Evolutionary conservation across 73 alveolate species (phyloP).

Genomic region (Tetrahymena borealis): DNA sequence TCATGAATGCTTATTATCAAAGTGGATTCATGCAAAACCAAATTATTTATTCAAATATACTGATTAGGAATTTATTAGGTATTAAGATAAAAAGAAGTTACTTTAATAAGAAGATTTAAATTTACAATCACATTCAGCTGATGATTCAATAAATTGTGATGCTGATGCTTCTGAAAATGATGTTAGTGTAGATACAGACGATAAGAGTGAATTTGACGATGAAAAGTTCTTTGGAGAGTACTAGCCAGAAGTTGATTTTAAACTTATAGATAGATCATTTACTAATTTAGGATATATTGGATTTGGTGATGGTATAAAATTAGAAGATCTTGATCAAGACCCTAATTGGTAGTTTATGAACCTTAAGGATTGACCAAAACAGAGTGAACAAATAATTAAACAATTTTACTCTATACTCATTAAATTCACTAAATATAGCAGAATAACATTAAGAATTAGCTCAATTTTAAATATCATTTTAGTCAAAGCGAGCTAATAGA

Average conservation of each 20-base stretch:
- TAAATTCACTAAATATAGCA: no score
- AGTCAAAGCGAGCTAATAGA: neutral
- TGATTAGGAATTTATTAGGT: neutral
- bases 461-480: no score
- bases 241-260: neutral
- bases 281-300: neutral
- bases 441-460: no score
- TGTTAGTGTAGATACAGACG: neutral
- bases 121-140: neutral
- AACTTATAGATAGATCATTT: neutral
- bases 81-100: neutral
- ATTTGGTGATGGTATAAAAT: neutral
- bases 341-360: neutral
- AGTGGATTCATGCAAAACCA: constrained; percentile 12
- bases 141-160: neutral
- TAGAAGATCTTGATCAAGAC: neutral
- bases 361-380: neutral
- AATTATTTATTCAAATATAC: neutral
- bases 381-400: neutral
- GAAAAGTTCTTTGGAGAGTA: neutral
- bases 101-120: neutral
- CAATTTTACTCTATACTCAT: neutral
- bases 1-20: neutral
- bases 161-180: neutral
- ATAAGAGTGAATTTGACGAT: neutral